Evolutionary conservation across 2,329 filamentous ascomycete species (phyloP).

Genomic region (Colletotrichum cuscutae): DNA sequence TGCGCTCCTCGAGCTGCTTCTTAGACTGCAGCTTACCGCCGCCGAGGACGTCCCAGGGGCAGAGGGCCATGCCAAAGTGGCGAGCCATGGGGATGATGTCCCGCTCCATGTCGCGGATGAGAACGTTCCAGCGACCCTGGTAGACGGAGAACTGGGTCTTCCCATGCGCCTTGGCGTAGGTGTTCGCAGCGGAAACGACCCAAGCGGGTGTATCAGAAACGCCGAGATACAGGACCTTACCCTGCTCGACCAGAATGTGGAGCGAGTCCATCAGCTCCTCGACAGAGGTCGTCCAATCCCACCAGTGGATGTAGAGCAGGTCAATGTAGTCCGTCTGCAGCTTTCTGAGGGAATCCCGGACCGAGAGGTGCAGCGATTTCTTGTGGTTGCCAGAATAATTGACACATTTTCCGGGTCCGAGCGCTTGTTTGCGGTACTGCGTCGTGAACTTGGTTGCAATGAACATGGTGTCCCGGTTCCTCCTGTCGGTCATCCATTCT

Average conservation of each 20-base stretch:
- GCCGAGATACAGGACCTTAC: slow-evolving; percentile 55
- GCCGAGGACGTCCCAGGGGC: slow-evolving; percentile 70
- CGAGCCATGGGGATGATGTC: slow-evolving; percentile 55
- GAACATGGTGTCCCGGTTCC: slow-evolving; percentile 63
- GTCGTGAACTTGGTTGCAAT: slow-evolving; percentile 67
- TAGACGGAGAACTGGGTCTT: slow-evolving; percentile 51
- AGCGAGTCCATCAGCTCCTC: slow-evolving; percentile 55
- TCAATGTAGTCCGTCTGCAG: slow-evolving; percentile 58
- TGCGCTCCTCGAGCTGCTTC: slow-evolving; percentile 45
- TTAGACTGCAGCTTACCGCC: slow-evolving; percentile 60
- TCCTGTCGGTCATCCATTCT: slow-evolving; percentile 63
- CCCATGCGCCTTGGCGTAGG: slow-evolving; percentile 47
- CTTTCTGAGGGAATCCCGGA: slow-evolving; percentile 56
- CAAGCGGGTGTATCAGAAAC: slow-evolving; percentile 52
- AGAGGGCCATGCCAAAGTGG: slow-evolving; percentile 59
- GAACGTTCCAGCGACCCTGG: slow-evolving; percentile 51
- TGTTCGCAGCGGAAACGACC: slow-evolving; percentile 51
- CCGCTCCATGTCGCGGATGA: slow-evolving; percentile 49
- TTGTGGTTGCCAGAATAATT: slow-evolving; percentile 57
- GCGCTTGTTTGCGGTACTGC: slow-evolving; percentile 52
- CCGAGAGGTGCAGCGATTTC: slow-evolving; percentile 52
- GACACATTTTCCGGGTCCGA: slow-evolving; percentile 47
- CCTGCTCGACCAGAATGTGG: slow-evolving; percentile 51
- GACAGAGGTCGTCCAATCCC: slow-evolving; percentile 54
- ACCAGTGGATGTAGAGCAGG: slow-evolving; percentile 57